Base-by-base conservation (phyloP, 2,329 filamentous ascomycete genomes). In the Colletotrichum lindemuthianum region DNA sequence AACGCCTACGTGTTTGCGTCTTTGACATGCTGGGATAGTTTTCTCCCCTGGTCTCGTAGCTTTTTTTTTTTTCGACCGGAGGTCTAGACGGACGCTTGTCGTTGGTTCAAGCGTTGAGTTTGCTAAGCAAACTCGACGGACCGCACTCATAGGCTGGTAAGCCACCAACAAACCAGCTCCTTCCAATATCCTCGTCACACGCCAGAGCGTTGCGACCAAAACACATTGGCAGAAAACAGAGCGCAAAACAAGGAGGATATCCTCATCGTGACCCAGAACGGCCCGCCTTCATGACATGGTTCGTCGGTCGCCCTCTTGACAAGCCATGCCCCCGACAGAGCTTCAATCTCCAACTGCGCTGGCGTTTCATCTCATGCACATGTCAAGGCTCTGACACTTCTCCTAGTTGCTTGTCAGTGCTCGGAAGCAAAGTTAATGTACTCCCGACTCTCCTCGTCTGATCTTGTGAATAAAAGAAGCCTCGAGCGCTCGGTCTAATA, bases 231-330 rank as follows among this genome's bases (percentile, higher is more conserved):
- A 24, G 24, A 4, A 24, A 24, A 24, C 24, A 4, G 24, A 24
- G 4, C 24, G 24, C 24, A 5, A 24, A 24, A 24, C 5, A 24
- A 24, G 24, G 24, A 24, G 24, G 24, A 24, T 24, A 4, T 24
- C 4, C 24, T 24, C 24, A 2, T 24, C 24, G 4, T 24, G 3
- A 24, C 4, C 24, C 40, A 32, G 13, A 32, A 44, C 24, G 50
- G 40, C 50, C 57, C 44, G 50, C 57, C 45, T 36, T 12, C 9
- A 49, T 41, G 40, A 50, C 45, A 51, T 54, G 57, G 50, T 64
- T 55, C 39, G n/a, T 47, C 45, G 55, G 49, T 60, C 57, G 50
- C 16, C 16, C n/a, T 50, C 32, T 12, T 49, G 11, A 37, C 13
- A 32, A 24, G 24, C 24, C 24, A 11, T 49, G 47, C 36, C 41